Base-by-base conservation (phyloP, 1,284 basidiomycete species). In the Boletus semigastroideus region DNA sequence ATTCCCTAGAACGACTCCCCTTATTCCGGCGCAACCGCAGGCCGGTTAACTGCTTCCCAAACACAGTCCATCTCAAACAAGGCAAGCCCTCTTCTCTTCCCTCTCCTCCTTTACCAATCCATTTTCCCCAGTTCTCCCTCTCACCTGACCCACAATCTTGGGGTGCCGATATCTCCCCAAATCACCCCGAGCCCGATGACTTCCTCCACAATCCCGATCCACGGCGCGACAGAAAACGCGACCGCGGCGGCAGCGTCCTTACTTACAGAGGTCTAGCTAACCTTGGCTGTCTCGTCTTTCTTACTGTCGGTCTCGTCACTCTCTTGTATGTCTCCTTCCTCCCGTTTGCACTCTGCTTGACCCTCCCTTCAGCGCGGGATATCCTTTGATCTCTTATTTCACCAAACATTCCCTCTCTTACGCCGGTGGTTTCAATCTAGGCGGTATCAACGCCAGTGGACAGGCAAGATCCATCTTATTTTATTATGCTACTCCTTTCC, bases 371-470 rank as follows among this genome's bases (percentile, higher is more conserved):
- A 89, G 87, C 62, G 90, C 84, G 20, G 92, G 88, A 27, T 95
- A 90, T 64, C 93, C 93, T 14, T 71, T 96, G 52, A 79, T 91
- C 61, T 78, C 81, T 12, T 86, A 84, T 65, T 84, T 90, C 62
- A 83, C 78, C 5, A 68, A 72, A 37, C 70, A 74, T 25, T 58
- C 64, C 12, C 74, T 73, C 25, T 81, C 82, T 2, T 78, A 70
- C 4, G 67, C 78, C 11, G 87, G 86, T 14, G 90, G 84, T 2
- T 90, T 86, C 67, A 90, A 90, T 62, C 62, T 92, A 19, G 92
- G 91, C 28, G 90, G 92, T 5, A 87, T 82, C 55, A 95, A 94
- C 66, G 82, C 82, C 5, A 80, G 80, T 13, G 92, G 92, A 34
- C 90, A 93, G 72, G 82, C 78, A 56, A 63, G 67, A 57, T n/a